Evolutionary conservation across 2,329 filamentous ascomycete species (phyloP).

Genomic region (Clonostachys rosea): DNA sequence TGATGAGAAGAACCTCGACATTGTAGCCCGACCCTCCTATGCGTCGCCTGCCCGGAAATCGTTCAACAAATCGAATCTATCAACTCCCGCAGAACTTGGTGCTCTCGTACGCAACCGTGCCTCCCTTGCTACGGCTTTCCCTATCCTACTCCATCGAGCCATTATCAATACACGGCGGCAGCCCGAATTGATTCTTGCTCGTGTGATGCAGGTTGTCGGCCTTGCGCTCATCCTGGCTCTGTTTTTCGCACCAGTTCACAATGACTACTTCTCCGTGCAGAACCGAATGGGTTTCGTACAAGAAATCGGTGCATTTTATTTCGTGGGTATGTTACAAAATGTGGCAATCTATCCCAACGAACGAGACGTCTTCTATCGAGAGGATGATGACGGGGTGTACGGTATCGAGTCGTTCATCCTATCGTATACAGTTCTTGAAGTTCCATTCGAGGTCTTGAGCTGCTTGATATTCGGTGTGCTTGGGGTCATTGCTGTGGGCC

Average conservation of each 20-base stretch:
- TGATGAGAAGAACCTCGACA: not conserved
- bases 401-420: conserved; percentile 66
- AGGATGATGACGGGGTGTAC: conserved; percentile 71
- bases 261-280: conserved; percentile 67
- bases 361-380: conserved; percentile 72
- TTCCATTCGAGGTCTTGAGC: conserved; percentile 66
- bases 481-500: conserved; percentile 58
- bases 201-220: conserved; percentile 63
- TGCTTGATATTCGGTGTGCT: conserved; percentile 63
- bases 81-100: conserved; percentile 68
- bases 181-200: conserved; percentile 57
- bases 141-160: conserved; percentile 63
- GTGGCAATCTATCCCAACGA: conserved; percentile 70
- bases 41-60: conserved; percentile 27
- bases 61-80: conserved; percentile 39
- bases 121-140: conserved; percentile 57
- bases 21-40: conserved; percentile 3
- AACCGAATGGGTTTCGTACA: conserved; percentile 71
- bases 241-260: conserved; percentile 67
- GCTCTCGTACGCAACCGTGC: conserved; percentile 60
- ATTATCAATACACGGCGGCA: conserved; percentile 66
- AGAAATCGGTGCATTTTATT: conserved; percentile 67
- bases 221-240: conserved; percentile 58
- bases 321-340: conserved; percentile 76
- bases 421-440: conserved; percentile 65